Evolutionary conservation across 768 basidiomycete species (phyloP), one percentile per base, ranked within the genome.

Genomic region (Chlorophyllum brunneum): DNA sequence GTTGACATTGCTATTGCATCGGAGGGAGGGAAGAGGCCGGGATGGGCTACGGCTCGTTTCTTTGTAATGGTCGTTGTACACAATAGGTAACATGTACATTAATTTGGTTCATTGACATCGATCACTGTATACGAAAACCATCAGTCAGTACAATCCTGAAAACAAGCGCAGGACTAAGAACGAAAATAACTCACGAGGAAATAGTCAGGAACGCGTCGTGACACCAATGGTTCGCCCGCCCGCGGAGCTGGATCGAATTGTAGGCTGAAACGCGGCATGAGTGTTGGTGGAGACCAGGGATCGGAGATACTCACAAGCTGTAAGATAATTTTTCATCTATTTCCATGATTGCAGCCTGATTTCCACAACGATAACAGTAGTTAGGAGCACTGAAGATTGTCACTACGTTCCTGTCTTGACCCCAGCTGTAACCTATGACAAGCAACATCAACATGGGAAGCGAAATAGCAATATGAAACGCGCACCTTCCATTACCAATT

Each of bases 331-430:
- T 93, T 83, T 93, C 91, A 72, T 99, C 97, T 70, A 99, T 97
- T 71, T 99, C 97, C 86, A 99, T 95, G 69, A 99, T 99, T 44
- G 97, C 97, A 50, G 97, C 97, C 65, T 98, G 97, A 69, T 99
- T 99, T 48, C 97, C 97, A 67, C 97, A 99, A 67, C 97, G 81
- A 77, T 99, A 99, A 73, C 95, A 99, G 71, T 98, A 99, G 74
- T 99, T 99, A 37, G 97, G 97, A 59, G 97, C 97, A 58, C 95
- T 98, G 78, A 98, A 99, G 66, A 99, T 98, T 37, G 95, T 99
- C 59, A 99, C 95, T 20, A 99, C 95, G 67, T 98, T 98, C 70
- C 93, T 83, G 73, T 98, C 95, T 73, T 98, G 95, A 54, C 94
- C 93, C 95, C 95, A 98, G 67, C 93, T 97, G 69, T 91, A 90